Evolutionary conservation across 2,329 filamentous ascomycete species (phyloP).

Genomic region (Microsporum canis): DNA sequence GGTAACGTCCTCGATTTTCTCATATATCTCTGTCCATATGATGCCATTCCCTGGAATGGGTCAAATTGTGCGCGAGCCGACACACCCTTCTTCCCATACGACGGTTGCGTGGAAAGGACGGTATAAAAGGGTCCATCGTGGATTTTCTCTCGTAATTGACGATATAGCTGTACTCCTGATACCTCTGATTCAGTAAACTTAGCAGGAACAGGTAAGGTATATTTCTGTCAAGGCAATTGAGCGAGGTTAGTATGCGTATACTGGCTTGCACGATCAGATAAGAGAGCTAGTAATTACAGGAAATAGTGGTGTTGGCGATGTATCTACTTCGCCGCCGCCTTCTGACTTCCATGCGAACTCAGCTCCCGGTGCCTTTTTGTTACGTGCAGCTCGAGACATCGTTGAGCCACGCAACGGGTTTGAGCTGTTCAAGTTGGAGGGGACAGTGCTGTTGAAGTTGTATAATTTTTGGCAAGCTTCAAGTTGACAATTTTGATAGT

Average conservation of each 20-base stretch:
- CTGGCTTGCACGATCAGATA: background rate
- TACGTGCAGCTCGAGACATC: conserved; percentile 34
- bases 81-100: conserved; percentile 33
- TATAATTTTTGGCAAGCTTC: background rate
- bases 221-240: conserved; percentile 24
- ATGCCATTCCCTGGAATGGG: conserved; percentile 51
- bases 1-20: conserved; percentile 47
- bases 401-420: background rate
- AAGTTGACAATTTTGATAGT: background rate
- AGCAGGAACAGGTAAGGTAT: conserved; percentile 25
- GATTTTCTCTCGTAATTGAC: conserved; percentile 42
- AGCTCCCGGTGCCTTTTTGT: conserved; percentile 30
- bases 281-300: conserved; percentile 28
- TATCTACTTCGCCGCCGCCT: conserved; percentile 31
- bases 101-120: conserved; percentile 35
- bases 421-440: background rate
- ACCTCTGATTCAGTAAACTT: conserved; percentile 34
- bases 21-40: conserved; percentile 48
- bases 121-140: conserved; percentile 52
- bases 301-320: conserved; percentile 37
- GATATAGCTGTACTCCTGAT: conserved; percentile 39
- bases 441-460: background rate
- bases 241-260: background rate
- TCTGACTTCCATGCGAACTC: conserved; percentile 34
- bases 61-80: conserved; percentile 40